Evolutionary conservation across 805 yeast genomes (phyloP), one percentile per base, ranked within the genome.

Genomic region (Barnettozyma populi): DNA sequence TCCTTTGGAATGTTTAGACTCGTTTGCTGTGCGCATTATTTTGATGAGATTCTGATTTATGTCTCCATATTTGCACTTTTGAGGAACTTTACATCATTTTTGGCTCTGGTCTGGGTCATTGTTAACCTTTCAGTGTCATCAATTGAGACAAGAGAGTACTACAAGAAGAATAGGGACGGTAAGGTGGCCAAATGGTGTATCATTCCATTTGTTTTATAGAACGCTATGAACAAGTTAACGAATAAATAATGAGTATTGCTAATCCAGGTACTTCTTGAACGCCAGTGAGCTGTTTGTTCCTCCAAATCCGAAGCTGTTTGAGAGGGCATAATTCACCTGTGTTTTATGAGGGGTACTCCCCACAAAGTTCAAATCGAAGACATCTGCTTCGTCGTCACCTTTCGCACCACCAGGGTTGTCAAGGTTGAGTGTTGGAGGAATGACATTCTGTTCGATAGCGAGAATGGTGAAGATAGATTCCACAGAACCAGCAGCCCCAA

Each of bases 261-360:
- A 47, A 36, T 43, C 45, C 5, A 11, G 23, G 41, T 52, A 66
- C 50, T 66, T 71, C 29, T 70, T 69, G 53, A 83, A 77, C 39
- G 82, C 73, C 2, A 94, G 59, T 2, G 95, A 76, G 7, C 95
- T 84, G 64, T 94, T 94, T 5, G 95, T 88, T 8, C 99, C 99
- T 7, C 99, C 99, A 69, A 94, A 94, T 0, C 99, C 99, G 68
- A 95, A 92, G 57, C 97, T 88, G 60, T 94, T 94, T 42, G 89
- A 79, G 56, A 94, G 52, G 0, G 92, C 97, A 53, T 77, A 73
- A 3, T 74, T 58, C 4, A 86, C 61, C 2, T 63, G 57, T 21
- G 63, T 70, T 39, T 69, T 59, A n/a, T 65, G 57, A 9, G 85
- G 71, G 11, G 58, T 52, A 1, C 78, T 74, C 7, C 84, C 82